Conservation (phyloP, 2,329 filamentous ascomycete genomes). For the Aspergillus sp. region DNA sequence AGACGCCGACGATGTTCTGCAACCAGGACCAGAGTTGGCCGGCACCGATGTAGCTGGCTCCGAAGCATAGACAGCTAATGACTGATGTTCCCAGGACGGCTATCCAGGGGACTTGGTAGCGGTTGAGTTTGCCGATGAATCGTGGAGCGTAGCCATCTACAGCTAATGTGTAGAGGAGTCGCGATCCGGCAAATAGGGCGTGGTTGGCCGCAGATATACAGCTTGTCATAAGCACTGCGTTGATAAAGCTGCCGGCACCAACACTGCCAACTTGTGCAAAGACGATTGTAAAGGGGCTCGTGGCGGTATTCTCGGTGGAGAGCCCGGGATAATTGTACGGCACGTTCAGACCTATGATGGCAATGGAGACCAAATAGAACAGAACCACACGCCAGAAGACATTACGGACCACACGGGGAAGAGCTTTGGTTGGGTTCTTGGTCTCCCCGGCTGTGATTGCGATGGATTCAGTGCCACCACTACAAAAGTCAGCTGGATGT, state of each 20-base stretch:
- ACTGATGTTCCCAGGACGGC: constrained; percentile 48
- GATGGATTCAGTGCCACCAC: constrained; percentile 55
- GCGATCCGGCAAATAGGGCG: constrained; percentile 49
- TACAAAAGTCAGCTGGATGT: constrained; percentile 13
- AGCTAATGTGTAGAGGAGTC: constrained; percentile 51
- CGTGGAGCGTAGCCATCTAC: constrained; percentile 49
- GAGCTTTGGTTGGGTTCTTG: constrained; percentile 51
- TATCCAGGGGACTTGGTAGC: constrained; percentile 46
- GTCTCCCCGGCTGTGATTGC: constrained; percentile 61
- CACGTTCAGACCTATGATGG: constrained; percentile 52
- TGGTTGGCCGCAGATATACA: constrained; percentile 54
- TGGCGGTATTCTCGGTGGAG: constrained; percentile 35
- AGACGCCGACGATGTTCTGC: constrained; percentile 60
- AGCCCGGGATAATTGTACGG: constrained; percentile 48
- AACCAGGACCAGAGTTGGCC: constrained; percentile 60
- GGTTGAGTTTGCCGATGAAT: constrained; percentile 45
- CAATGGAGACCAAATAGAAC: constrained; percentile 46
- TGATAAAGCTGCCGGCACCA: constrained; percentile 51
- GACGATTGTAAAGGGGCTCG: constrained; percentile 54
- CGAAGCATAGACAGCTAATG: constrained; percentile 54
- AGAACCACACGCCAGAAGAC: constrained; percentile 57
- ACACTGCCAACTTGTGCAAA: constrained; percentile 51
- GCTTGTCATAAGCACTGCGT: constrained; percentile 53
- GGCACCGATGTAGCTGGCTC: constrained; percentile 57
- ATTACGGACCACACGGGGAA: constrained; percentile 57